Base-by-base conservation (phyloP, 192 early-diverging fungal species). In the Coemansia reversa region DNA sequence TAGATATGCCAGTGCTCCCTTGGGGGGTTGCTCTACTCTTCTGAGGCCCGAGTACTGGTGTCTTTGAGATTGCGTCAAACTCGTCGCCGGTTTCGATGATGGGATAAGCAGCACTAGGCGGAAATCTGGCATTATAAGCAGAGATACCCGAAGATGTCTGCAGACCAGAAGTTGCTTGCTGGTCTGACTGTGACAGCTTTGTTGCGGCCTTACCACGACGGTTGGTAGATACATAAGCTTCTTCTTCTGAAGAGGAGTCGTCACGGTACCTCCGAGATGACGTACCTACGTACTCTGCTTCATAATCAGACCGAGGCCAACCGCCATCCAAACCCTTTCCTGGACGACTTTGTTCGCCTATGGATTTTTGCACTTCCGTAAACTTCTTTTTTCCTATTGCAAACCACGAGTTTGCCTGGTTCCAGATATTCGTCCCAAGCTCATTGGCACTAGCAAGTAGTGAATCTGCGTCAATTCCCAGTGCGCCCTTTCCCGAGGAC, bases 401-500 rank as follows among this genome's bases (percentile, higher is more conserved):
- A 63, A 84, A 75, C 74, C 74, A 74, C 58, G 82, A 75, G 45
- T 75, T 77, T 20, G 82, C 82, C 67, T 84, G 78, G 58, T 79
- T 75, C 70, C 74, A 75, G 57, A 84, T 66, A 23, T 27, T 70
- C 4, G 68, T 60, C 1, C 82, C 78, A 18, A 84, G 32, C 58
- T 81, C 82, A 51, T 79, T 84, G 2, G 82, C 82, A 0, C 69
- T 65, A 14, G 82, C 69, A 14, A 84, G 32, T 22, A 84, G 58
- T 55, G 67, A 58, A 50, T 82, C 79, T 0, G 79, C 45, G 23
- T 66, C 62, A 7, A 23, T 30, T 3, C 58, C 69, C 51, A 51
- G 61, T 39, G 30, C 47, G 4, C 45, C 52, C 33, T 42, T 47
- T n/a, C 25, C 29, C 28, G 58, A 35, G 8, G 63, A 35, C 25